Evolutionary conservation across 768 basidiomycete genomes (phyloP).

Genomic region (Daedalea quercina): DNA sequence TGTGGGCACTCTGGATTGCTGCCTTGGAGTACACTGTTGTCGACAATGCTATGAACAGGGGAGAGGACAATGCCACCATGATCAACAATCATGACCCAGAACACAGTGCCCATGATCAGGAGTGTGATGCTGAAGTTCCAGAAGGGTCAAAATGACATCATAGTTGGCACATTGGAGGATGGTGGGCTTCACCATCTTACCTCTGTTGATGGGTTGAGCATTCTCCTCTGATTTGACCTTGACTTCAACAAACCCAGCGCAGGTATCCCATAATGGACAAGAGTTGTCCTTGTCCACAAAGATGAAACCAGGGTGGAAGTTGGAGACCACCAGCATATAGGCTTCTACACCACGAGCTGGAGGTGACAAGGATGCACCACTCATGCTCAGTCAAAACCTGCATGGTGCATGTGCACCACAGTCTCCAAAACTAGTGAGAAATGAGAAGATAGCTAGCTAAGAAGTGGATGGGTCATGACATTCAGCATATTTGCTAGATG

Average conservation of each 20-base stretch:
- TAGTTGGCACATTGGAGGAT: constrained; percentile 17
- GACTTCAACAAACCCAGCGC: not conserved
- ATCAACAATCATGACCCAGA: constrained; percentile 26
- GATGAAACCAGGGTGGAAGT: not conserved
- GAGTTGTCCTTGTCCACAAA: not conserved
- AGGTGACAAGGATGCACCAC: not conserved
- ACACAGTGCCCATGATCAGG: constrained; percentile 23
- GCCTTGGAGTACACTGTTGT: constrained; percentile 3
- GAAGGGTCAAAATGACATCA: constrained; percentile 24
- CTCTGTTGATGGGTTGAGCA: too few relatives aligned
- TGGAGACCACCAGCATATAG: not conserved
- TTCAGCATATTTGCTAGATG: too few relatives aligned
- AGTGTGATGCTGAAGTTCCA: constrained; percentile 23
- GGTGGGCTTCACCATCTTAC: not conserved
- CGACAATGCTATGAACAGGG: constrained; percentile 7
- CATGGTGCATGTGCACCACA: too few relatives aligned
- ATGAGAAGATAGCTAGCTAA: too few relatives aligned
- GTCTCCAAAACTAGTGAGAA: too few relatives aligned
- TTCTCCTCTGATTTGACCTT: not conserved
- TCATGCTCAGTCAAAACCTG: not conserved
- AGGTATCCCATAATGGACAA: not conserved
- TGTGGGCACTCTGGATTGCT: not conserved
- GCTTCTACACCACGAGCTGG: not conserved
- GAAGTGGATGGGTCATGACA: too few relatives aligned
- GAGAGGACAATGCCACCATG: constrained; percentile 23